Evolutionary conservation across 1,284 basidiomycete genomes (phyloP).

Genomic region (Trichosporon faecale): DNA sequence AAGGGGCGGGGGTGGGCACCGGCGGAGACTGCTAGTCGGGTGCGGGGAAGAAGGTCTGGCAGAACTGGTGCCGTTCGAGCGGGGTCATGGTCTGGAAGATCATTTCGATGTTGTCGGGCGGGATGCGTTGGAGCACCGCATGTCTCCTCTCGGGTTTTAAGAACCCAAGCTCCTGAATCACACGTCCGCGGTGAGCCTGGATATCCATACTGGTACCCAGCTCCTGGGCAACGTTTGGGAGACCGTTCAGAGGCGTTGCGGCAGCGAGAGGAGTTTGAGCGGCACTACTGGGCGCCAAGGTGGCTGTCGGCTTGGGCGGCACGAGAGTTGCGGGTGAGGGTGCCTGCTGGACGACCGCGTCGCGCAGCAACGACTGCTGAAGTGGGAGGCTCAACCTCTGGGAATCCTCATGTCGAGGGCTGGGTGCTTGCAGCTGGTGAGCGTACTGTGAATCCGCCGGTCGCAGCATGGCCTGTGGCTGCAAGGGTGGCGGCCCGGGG

Average conservation of each 20-base stretch:
- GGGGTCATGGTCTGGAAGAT: not conserved
- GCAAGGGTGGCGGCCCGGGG: no score
- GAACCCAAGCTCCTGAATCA: not conserved
- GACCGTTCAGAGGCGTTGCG: not conserved
- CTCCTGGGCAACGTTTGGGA: not conserved
- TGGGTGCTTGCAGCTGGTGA: not conserved
- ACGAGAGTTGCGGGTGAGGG: no score
- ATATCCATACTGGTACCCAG: no score
- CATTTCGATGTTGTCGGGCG: not conserved
- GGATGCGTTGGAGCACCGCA: not conserved
- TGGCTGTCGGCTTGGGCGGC: no score
- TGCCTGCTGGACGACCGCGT: not conserved
- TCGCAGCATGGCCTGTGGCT: no score
- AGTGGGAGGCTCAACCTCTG: not conserved
- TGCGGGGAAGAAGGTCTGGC: not conserved
- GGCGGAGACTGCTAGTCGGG: not conserved
- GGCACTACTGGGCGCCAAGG: not conserved
- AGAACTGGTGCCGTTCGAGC: not conserved
- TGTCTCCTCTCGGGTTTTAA: not conserved
- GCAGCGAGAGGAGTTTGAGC: not conserved
- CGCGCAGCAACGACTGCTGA: not conserved
- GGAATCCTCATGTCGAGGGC: not conserved
- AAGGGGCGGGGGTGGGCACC: not conserved
- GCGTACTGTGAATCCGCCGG: no score
- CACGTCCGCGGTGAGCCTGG: no score